A percentile compares a stretch with the other conserved stretches of the same genome.
Evolutionary conservation across 2,329 filamentous ascomycete species (phyloP).

Genomic region (Sclerotinia spermophila): DNA sequence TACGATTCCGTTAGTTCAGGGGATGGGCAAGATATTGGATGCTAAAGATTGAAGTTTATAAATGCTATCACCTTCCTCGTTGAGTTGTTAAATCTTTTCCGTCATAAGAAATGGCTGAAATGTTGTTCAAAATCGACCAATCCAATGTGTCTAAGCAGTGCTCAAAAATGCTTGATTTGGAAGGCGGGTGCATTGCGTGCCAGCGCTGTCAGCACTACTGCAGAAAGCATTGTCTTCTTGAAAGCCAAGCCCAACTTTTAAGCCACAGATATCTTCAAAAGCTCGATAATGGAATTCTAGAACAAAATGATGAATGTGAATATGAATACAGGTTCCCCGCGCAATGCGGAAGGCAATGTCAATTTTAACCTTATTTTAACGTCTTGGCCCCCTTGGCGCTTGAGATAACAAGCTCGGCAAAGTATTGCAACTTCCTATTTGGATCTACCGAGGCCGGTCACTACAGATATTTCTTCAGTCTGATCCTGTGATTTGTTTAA

Average conservation of each 20-base stretch:
- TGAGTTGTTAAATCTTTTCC: neutral
- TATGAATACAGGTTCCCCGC: neutral
- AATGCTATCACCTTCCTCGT: neutral
- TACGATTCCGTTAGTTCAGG: neutral
- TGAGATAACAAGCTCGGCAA: constrained; percentile 17
- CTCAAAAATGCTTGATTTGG: constrained; percentile 1
- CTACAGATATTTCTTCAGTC: neutral
- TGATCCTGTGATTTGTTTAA: constrained; percentile 1
- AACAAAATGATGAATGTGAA: neutral
- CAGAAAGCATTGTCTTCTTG: neutral
- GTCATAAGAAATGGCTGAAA: neutral
- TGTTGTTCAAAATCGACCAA: neutral
- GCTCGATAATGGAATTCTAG: neutral
- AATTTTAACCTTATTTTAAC: constrained; percentile 14
- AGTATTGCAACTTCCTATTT: constrained; percentile 5
- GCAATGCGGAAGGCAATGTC: constrained; percentile 9
- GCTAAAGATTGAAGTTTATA: neutral
- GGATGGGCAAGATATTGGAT: neutral
- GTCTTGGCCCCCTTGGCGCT: constrained; percentile 13
- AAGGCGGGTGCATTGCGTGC: neutral
- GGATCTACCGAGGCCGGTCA: constrained; percentile 1
- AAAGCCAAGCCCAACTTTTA: neutral
- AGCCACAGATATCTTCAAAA: neutral
- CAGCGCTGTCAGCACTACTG: neutral
- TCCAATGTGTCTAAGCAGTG: neutral